A percentile compares a stretch with the other conserved stretches of the same genome.
Conservation (phyloP, 176 grass and related monocot genomes). For the Canna indica region DNA sequence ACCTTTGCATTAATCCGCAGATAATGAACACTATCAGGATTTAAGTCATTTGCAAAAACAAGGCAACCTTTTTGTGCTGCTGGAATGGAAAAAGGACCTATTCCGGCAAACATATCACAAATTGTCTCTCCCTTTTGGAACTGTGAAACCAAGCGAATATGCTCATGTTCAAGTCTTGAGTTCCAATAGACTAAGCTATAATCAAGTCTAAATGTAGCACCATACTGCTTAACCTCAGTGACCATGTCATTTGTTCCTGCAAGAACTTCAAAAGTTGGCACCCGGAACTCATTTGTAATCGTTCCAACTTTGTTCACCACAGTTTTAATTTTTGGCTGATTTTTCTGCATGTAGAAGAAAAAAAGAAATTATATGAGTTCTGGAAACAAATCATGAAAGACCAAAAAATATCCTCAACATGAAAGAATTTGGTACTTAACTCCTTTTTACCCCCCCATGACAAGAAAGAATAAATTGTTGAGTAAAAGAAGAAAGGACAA, state of each 20-base stretch:
- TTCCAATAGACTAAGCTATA: slow-evolving; percentile 98
- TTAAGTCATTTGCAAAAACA: slow-evolving; percentile 94
- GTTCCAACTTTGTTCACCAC: slow-evolving; percentile 92
- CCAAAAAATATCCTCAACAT: not conserved
- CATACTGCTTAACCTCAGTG: slow-evolving; percentile 94
- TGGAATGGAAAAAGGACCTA: slow-evolving; percentile 80
- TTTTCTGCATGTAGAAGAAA: slow-evolving; percentile 49
- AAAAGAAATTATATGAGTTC: slow-evolving; percentile 19
- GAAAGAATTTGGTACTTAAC: not conserved
- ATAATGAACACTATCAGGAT: slow-evolving; percentile 71
- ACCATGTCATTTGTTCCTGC: slow-evolving; percentile 66
- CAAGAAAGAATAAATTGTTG: not conserved
- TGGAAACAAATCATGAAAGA: slow-evolving; percentile 3
- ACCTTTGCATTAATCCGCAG: slow-evolving; percentile 65
- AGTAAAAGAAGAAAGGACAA: not conserved
- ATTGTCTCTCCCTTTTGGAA: slow-evolving; percentile 88
- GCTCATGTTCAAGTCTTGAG: slow-evolving; percentile 93
- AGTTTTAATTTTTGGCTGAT: slow-evolving; percentile 85
- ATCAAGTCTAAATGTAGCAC: slow-evolving; percentile 87
- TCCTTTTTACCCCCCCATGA: not conserved
- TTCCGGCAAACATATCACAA: slow-evolving; percentile 96
- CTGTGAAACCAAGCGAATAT: slow-evolving; percentile 77
- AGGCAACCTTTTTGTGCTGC: slow-evolving; percentile 80
- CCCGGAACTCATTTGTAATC: slow-evolving; percentile 94
- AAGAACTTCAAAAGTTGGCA: slow-evolving; percentile 83